Base-by-base conservation (phyloP, 768 basidiomycete species). In the Lenzites betulinus region DNA sequence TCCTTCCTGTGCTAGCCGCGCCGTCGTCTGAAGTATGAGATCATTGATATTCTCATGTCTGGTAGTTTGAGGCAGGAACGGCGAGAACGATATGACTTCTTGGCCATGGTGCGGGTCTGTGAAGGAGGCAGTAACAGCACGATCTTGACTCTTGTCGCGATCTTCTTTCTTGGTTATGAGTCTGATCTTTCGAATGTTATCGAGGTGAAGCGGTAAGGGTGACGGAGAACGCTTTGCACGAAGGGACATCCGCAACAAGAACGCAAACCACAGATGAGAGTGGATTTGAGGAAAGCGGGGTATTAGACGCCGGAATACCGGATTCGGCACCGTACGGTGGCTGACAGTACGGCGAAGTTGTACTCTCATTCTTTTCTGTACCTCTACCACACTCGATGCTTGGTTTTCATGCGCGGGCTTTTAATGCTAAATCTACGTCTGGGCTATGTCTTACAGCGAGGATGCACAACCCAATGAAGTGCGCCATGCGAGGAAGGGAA, bases 401-500 rank as follows among this genome's bases (percentile, higher is more conserved):
- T 26, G n/a, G 26, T 28, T 2, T 23, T 22, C 43, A 26, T 41
- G 11, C 11, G 2, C 25, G 2, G 12, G 18, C 9, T 42, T 25
- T 35, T 42, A 22, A 33, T 54, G 20, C 39, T 15, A 35, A 1
- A 6, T 4, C 22, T 15, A 7, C 16, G 6, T n/a, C 25, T 39
- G 26, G 25, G 30, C 18, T 28, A 62, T 62, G 60, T 23, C 53
- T 49, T 70, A 69, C 51, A 52, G 26, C 18, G 78, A 79, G 60
- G 78, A 79, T 60, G 60, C 62, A 1, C 78, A 79, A 51, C 76
- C 76, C 20, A 78, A 78, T 60, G 76, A 78, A 60, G 58, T 70
- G 6, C 75, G 75, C 47, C 66, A 73, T 54, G 55, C 70, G 26
- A 72, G 74, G 41, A 78, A 77, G 55, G 76, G 77, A 0, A 66